These are phyloP conservation scores for Penicillium crustosum DNA, from an alignment of 2,329 filamentous ascomycete species.

Conservation along the genomic window DNA sequence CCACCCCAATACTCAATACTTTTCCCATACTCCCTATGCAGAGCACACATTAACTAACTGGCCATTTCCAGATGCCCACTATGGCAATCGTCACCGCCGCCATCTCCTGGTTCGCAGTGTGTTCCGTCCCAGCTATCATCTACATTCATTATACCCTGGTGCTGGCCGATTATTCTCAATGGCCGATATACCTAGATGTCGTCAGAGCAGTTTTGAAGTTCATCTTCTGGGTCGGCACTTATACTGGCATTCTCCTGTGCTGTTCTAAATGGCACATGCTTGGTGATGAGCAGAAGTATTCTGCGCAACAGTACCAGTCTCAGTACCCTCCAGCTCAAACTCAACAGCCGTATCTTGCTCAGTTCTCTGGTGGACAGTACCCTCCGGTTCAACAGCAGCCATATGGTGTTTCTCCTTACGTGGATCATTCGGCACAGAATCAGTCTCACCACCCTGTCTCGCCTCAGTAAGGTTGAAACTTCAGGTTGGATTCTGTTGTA, in stretches of 20 bases:
- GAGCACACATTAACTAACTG: not conserved
- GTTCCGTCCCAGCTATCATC: conserved; percentile 12
- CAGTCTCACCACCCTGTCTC: not conserved
- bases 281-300: conserved; percentile 3
- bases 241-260: conserved; percentile 21
- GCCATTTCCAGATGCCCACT: conserved; percentile 11
- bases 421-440: not conserved
- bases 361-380: not conserved
- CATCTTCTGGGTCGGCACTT: conserved; percentile 22
- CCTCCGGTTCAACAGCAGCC: not conserved
- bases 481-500: not conserved
- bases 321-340: not conserved
- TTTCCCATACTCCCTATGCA: not conserved
- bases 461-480: not conserved
- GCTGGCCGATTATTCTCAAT: not conserved
- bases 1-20: not conserved
- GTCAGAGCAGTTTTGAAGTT: conserved; percentile 15
- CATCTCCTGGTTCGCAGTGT: conserved; percentile 22
- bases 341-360: not conserved
- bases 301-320: not conserved
- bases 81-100: conserved; percentile 15
- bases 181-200: conserved; percentile 14
- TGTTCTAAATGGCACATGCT: conserved; percentile 21
- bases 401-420: not conserved
- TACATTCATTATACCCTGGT: conserved; percentile 16